Evolutionary conservation across 768 basidiomycete species (phyloP), one percentile per base, ranked within the genome.

Genomic region (Coprinopsis marcescibilis): DNA sequence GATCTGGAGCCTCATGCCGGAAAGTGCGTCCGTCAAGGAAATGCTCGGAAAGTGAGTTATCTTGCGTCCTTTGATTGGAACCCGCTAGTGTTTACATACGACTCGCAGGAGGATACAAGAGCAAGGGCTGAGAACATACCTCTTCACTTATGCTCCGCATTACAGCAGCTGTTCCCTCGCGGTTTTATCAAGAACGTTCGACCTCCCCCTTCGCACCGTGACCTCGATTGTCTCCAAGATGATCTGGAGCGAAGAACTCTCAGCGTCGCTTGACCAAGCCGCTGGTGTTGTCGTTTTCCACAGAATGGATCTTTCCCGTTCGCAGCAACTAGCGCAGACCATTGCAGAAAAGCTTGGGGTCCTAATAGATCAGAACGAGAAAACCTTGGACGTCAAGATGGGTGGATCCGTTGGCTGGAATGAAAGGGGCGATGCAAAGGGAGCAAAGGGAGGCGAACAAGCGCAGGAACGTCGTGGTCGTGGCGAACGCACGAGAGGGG

Each of bases 161-260:
- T 98, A 99, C 71, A 83, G 78, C 59, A 89, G 91, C 11, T 75
- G 97, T 29, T 97, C 96, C 1, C 76, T 99, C 36, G 77, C 83
- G 0, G 77, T 94, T 43, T 80, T 99, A 26, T 84, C 94, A 8
- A 76, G 80, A 38, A 94, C 91, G 1, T 97, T 98, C 70, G 83
- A 83, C 7, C 72, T 98, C 24, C 78, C 94, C 3, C 65, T 84
- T 40, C 78, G 85, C 33, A 70, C 83, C 3, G 90, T 97, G 3
- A 91, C 85, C 6, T 91, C 92, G 11, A 81, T 96, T 54, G 88
- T 97, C 32, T 94, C 90, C 21, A 90, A 93, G 66, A 97, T 99
- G 96, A 96, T 98, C 57, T 97, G 94, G 91, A 91, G 77, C 58
- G 96, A 97, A 58, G 93, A 97, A 60, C 72, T 99, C 10, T 75